Evolutionary conservation across 352 stramenopile species (phyloP).

Genomic region (Lagenidium sp.): DNA sequence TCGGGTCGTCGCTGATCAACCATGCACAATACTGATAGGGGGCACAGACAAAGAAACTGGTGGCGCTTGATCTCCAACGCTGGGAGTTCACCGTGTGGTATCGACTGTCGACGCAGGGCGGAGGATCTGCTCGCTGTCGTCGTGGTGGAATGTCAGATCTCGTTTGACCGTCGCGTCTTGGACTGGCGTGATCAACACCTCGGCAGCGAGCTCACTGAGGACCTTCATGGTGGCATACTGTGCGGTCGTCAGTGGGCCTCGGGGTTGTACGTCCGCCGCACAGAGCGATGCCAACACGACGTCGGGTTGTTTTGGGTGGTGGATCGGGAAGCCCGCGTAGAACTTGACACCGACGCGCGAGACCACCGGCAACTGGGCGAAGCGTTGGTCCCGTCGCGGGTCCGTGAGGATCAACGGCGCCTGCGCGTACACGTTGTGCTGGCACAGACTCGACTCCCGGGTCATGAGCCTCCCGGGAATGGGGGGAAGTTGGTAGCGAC

Average conservation of each 20-base stretch:
- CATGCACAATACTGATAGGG: too few relatives aligned
- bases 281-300: slow-evolving; percentile 40
- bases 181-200: slow-evolving; percentile 18
- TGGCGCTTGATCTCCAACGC: too few relatives aligned
- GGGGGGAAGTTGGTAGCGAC: slow-evolving; percentile 30
- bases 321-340: slow-evolving; percentile 55
- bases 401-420: slow-evolving; percentile 56
- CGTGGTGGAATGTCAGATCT: too few relatives aligned
- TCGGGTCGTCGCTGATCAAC: too few relatives aligned
- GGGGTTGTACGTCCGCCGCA: slow-evolving; percentile 23
- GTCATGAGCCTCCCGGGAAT: slow-evolving; percentile 16
- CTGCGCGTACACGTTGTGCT: slow-evolving; percentile 48
- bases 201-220: slow-evolving; percentile 36
- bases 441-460: slow-evolving; percentile 48
- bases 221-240: slow-evolving; percentile 71
- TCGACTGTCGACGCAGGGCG: too few relatives aligned
- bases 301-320: slow-evolving; percentile 28
- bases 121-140: too few relatives aligned
- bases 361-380: slow-evolving; percentile 37
- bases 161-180: too few relatives aligned
- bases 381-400: slow-evolving; percentile 51
- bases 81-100: too few relatives aligned
- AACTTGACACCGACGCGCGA: slow-evolving; percentile 41
- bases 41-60: too few relatives aligned
- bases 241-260: slow-evolving; percentile 55